These are phyloP conservation scores for Rhizopogon vesiculosus DNA, from an alignment of 768 basidiomycete species.

Conservation along the genomic window DNA sequence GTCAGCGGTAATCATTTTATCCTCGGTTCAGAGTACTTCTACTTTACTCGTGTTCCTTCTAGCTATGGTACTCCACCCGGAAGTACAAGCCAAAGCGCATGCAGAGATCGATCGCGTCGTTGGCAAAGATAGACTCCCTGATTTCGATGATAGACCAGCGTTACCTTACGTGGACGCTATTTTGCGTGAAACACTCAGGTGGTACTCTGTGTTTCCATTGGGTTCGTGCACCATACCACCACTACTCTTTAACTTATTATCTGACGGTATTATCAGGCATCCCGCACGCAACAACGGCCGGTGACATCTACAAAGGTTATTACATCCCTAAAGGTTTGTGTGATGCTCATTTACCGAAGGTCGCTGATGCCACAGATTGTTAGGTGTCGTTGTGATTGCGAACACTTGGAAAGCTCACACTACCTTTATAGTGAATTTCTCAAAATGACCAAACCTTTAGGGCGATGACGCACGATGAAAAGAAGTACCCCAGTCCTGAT, in stretches of 20 bases:
- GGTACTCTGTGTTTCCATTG: neutral
- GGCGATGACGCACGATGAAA: constrained; percentile 11
- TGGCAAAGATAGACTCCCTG: constrained; percentile 3
- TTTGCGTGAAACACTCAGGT: neutral
- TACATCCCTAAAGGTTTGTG: constrained; percentile 41
- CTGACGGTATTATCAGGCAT: constrained; percentile 3
- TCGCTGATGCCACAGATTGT: neutral
- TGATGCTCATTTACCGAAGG: too few species aligned
- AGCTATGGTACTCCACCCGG: constrained; percentile 1
- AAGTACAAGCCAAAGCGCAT: neutral
- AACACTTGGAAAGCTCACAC: neutral
- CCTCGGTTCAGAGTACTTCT: constrained; percentile 3
- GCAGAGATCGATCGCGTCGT: constrained; percentile 4
- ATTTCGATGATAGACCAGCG: neutral
- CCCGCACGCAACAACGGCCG: constrained; percentile 22
- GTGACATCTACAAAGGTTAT: constrained; percentile 36
- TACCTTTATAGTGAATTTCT: neutral
- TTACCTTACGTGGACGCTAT: constrained; percentile 5
- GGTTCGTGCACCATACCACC: neutral
- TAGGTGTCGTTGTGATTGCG: neutral
- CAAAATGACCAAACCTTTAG: neutral
- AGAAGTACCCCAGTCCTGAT: constrained; percentile 13
- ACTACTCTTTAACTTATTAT: neutral
- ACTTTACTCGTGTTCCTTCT: constrained; percentile 4
- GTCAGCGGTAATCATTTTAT: neutral